Evolutionary conservation across 345 rosid genomes (phyloP), one percentile per base, ranked within the genome.

Genomic region (Lepidium sativum): DNA sequence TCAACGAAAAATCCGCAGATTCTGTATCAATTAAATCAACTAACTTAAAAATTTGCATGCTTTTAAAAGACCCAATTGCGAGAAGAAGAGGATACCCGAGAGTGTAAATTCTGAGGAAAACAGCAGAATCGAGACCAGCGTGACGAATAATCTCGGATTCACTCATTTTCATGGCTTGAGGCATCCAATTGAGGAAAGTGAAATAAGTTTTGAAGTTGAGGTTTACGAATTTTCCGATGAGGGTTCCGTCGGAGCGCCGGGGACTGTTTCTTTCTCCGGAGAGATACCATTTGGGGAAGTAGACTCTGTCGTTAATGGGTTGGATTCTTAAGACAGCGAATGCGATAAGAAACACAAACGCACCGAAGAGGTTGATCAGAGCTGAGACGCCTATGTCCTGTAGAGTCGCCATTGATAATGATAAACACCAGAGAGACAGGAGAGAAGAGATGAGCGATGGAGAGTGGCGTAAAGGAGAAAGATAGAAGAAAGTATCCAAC

Each of bases 141-240:
- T 90, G 99, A 57, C 56, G 78, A 31, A 90, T 80, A 63, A 94
- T 86, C 75, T 90, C 85, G 9, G 84, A 29, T 65, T 94, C 97
- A 47, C 76, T 74, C 92, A 90, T 90, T 75, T 65, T 86, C 86
- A 90, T 18, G 73, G 99, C 99, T 67, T 94, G 90, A 64, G 99
- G 97, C 99, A 94, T 94, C 99, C 99, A 94, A 78, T 83, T 94
- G 21, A 94, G 70, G 85, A 94, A 94, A 59, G 92, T 81, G 43
- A 90, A 75, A 59, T 90, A 94, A 20, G 95, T 90, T 57, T 31
- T 79, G 78, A 59, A 56, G 76, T 94, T 82, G 61, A 90, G 87
- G 68, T 94, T 94, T 17, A 94, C 95, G 66, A 94, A 84, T 68
- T 83, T 90, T 18, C 82, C 87, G 70, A 88, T 85, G 29, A 81